Evolutionary conservation across 2,329 filamentous ascomycete genomes (phyloP).

Genomic region (Alternaria burnsii): DNA sequence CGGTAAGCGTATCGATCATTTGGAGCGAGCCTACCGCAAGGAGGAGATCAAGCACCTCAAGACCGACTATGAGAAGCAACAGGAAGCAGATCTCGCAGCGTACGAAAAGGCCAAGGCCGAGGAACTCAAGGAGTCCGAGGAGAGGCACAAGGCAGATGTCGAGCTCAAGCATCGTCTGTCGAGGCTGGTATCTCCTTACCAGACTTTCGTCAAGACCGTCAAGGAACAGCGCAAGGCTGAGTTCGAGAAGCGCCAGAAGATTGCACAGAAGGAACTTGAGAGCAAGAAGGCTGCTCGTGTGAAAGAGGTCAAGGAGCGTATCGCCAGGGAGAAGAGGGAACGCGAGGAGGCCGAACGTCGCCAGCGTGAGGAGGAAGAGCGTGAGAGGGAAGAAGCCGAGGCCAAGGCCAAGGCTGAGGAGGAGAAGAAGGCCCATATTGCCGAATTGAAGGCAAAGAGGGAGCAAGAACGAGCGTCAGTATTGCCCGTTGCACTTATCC

Average conservation of each 20-base stretch:
- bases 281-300: slow-evolving; percentile 87
- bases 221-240: slow-evolving; percentile 90
- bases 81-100: slow-evolving; percentile 76
- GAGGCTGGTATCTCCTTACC: slow-evolving; percentile 84
- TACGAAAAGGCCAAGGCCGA: slow-evolving; percentile 82
- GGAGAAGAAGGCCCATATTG: slow-evolving; percentile 76
- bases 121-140: slow-evolving; percentile 80
- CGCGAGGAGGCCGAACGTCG: slow-evolving; percentile 83
- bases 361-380: slow-evolving; percentile 85
- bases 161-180: slow-evolving; percentile 92
- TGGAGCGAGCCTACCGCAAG: slow-evolving; percentile 95
- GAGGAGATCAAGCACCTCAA: slow-evolving; percentile 93
- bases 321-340: slow-evolving; percentile 83
- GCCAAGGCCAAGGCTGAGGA: slow-evolving; percentile 83
- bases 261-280: slow-evolving; percentile 92
- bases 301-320: slow-evolving; percentile 86
- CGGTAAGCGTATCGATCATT: slow-evolving; percentile 93
- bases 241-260: slow-evolving; percentile 92
- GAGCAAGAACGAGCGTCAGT: slow-evolving; percentile 68
- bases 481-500: slow-evolving; percentile 10
- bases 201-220: slow-evolving; percentile 81
- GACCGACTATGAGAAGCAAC: slow-evolving; percentile 85
- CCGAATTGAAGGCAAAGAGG: slow-evolving; percentile 72
- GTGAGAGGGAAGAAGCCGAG: slow-evolving; percentile 80
- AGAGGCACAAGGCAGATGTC: slow-evolving; percentile 90